These are phyloP conservation scores for Antrodiella citrinella DNA, from an alignment of 768 basidiomycete genomes.

Conservation along the genomic window DNA sequence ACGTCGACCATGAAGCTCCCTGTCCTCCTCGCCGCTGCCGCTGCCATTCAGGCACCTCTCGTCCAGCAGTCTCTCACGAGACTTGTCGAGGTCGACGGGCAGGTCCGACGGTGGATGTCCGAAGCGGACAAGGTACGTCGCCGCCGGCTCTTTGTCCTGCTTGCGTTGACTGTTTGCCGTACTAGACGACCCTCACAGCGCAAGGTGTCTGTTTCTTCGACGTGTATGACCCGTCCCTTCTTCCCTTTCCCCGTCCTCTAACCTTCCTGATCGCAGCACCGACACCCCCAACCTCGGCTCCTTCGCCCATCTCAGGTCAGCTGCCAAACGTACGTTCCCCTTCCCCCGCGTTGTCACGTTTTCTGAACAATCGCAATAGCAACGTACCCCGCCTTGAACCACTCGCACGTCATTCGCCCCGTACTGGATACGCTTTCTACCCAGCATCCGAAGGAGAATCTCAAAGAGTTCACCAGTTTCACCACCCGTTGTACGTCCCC, in stretches of 20 bases:
- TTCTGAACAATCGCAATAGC: constrained; percentile 21
- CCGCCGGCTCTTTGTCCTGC: background rate
- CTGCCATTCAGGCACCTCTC: constrained; percentile 36
- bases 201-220: constrained; percentile 82
- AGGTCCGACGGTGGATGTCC: constrained; percentile 70
- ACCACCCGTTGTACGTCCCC: constrained; percentile 56
- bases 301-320: constrained; percentile 28
- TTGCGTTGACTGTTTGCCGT: no score
- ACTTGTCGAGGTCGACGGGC: constrained; percentile 67
- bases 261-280: constrained; percentile 39
- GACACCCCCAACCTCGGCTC: constrained; percentile 59
- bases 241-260: background rate
- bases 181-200: constrained; percentile 69
- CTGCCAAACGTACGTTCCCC: constrained; percentile 29
- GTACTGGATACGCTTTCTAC: constrained; percentile 64
- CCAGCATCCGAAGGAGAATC: constrained; percentile 55
- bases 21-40: constrained; percentile 33
- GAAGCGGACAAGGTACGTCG: constrained; percentile 76
- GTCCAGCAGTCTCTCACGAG: constrained; percentile 28
- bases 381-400: constrained; percentile 52
- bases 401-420: constrained; percentile 47
- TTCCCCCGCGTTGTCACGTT: background rate
- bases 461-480: constrained; percentile 63
- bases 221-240: constrained; percentile 40
- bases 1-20: constrained; percentile 52